Conservation (phyloP, 2,329 filamentous ascomycete genomes). For the Coleophoma crateriformis region DNA sequence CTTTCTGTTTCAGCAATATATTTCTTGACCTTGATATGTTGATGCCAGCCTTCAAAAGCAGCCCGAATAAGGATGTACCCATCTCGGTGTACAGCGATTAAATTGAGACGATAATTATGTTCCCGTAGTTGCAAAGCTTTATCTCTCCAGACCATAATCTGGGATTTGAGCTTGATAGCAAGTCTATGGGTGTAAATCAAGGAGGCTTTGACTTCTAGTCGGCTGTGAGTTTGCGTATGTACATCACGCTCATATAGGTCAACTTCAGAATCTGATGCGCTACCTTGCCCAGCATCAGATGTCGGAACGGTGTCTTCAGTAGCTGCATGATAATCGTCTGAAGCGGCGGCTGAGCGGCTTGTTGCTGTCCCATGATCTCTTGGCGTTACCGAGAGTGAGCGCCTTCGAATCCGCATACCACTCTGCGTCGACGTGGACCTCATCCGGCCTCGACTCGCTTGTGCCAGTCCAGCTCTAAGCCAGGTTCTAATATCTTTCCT, state of each 20-base stretch:
- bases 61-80: constrained; percentile 43
- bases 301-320: constrained; percentile 19
- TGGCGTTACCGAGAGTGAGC: constrained; percentile 6
- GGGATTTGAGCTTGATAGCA: constrained; percentile 7
- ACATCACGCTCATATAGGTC: background rate
- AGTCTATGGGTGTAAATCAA: constrained; percentile 18
- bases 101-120: constrained; percentile 30
- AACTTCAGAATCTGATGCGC: constrained; percentile 1
- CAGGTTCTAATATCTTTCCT: constrained; percentile 18
- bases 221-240: constrained; percentile 4
- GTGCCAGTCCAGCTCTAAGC: constrained; percentile 13
- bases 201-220: constrained; percentile 17
- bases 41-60: constrained; percentile 45
- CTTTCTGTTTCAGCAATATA: constrained; percentile 35
- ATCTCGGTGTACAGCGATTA: constrained; percentile 43
- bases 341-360: constrained; percentile 7
- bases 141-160: constrained; percentile 19
- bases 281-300: constrained; percentile 11
- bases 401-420: constrained; percentile 18
- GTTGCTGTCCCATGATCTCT: constrained; percentile 1
- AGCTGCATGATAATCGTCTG: constrained; percentile 12
- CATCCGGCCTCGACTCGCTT: constrained; percentile 9
- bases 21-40: constrained; percentile 22
- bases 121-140: constrained; percentile 26
- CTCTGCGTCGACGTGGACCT: constrained; percentile 21